Evolutionary conservation across 2,329 filamentous ascomycete genomes (phyloP).

Genomic region (Davidsoniella neocaledoniae): DNA sequence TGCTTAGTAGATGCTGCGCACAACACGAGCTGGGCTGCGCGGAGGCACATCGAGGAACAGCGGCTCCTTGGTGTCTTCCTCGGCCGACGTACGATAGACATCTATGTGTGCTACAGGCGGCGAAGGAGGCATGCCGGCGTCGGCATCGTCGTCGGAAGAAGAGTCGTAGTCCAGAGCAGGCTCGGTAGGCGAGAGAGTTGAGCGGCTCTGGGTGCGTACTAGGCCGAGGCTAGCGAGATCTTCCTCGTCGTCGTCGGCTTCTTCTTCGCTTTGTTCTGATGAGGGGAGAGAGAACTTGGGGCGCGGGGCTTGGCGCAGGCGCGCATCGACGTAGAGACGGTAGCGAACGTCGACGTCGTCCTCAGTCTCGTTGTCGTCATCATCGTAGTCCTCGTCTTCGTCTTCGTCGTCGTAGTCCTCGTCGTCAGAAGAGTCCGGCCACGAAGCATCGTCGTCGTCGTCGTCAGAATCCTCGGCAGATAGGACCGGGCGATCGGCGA

Average conservation of each 20-base stretch:
- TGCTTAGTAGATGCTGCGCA: constrained; percentile 15
- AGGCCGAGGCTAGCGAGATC: constrained; percentile 49
- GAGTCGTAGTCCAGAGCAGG: constrained; percentile 53
- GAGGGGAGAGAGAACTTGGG: not conserved
- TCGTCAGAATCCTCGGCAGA: constrained; percentile 20
- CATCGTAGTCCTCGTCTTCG: constrained; percentile 2
- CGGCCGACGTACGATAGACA: constrained; percentile 4
- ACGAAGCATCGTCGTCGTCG: not conserved
- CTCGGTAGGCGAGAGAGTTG: constrained; percentile 46
- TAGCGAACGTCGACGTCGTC: constrained; percentile 28
- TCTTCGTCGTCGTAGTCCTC: constrained; percentile 7
- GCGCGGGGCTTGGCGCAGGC: not conserved
- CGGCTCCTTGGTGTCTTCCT: constrained; percentile 3
- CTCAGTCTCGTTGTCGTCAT: constrained; percentile 19
- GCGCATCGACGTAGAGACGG: not conserved
- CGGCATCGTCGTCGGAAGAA: constrained; percentile 48
- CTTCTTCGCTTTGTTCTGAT: constrained; percentile 22
- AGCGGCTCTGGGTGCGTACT: constrained; percentile 50
- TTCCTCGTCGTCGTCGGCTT: constrained; percentile 42
- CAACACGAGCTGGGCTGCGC: constrained; percentile 32
- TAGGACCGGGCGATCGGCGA: constrained; percentile 17
- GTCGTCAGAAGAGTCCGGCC: constrained; percentile 15
- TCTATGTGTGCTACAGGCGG: constrained; percentile 33
- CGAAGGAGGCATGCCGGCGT: constrained; percentile 53
- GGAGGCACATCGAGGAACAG: constrained; percentile 23